phyloP scores from a whole-genome alignment of 2,329 filamentous ascomycete genomes.

The Fusarium pilosicola region DNA sequence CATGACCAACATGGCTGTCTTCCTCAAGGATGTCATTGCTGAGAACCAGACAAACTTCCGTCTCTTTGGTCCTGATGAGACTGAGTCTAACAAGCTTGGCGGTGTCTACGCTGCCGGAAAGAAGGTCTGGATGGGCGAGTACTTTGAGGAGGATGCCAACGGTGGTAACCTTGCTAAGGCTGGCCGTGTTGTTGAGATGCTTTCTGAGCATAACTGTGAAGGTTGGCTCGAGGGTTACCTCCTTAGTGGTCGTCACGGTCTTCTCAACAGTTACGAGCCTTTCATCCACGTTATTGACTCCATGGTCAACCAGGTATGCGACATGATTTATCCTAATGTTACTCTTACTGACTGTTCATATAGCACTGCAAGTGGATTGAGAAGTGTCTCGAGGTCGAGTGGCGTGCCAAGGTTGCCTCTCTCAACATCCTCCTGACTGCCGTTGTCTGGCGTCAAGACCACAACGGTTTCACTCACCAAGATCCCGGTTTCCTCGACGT shows the following conservation, averaged over 20 bases:
- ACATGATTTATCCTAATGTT: background rate
- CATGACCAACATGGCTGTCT: slow-evolving; percentile 76
- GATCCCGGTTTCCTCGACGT: slow-evolving; percentile 84
- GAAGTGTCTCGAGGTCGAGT: slow-evolving; percentile 82
- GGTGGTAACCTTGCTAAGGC: slow-evolving; percentile 76
- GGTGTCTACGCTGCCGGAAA: slow-evolving; percentile 78
- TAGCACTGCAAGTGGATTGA: slow-evolving; percentile 86
- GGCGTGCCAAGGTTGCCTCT: slow-evolving; percentile 77
- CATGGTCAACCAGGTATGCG: slow-evolving; percentile 77
- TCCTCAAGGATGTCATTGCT: slow-evolving; percentile 73
- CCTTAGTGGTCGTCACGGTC: slow-evolving; percentile 77
- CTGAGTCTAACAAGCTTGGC: slow-evolving; percentile 80
- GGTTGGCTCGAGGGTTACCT: slow-evolving; percentile 85
- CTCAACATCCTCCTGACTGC: slow-evolving; percentile 83
- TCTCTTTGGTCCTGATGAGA: slow-evolving; percentile 83
- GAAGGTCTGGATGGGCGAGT: slow-evolving; percentile 84
- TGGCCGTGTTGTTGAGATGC: slow-evolving; percentile 84
- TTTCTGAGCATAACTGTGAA: slow-evolving; percentile 83
- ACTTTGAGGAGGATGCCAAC: slow-evolving; percentile 79
- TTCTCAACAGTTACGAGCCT: slow-evolving; percentile 84
- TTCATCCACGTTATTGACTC: slow-evolving; percentile 87
- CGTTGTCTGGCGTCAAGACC: slow-evolving; percentile 84
- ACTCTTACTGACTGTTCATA: slow-evolving; percentile 12
- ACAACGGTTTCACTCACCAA: slow-evolving; percentile 86
- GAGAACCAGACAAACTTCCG: slow-evolving; percentile 75